Base-by-base conservation (phyloP, 2,329 filamentous ascomycete genomes). In the Leptographium galeiforme region DNA sequence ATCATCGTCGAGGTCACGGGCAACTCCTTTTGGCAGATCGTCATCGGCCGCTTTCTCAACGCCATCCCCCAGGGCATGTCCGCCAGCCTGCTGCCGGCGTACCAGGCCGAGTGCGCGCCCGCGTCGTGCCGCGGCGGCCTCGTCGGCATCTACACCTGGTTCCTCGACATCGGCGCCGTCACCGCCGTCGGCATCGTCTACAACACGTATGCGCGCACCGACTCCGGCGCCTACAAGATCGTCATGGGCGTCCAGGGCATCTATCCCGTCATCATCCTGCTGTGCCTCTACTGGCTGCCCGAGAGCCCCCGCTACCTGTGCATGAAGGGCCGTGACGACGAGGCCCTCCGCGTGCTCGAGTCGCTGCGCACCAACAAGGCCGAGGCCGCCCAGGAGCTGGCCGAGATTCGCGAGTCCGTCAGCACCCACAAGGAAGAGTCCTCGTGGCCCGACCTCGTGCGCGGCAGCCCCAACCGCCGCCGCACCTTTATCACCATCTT, bases 21-120 rank as follows among this genome's bases (percentile, higher is more conserved):
- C 39, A 49, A 49, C 51, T 53, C 51, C 4, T 53, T 49, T 19
- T 48, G 45, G 32, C 51, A 53, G 33, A 39, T 49, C 11, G 51
- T 53, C 14, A 39, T 53, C 18, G 46, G 51, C 19, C 46, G 52
- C 32, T 33, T 53, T 8, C 52, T 53, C 52, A 53, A 53, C 46
- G 47, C 52, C 18, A 45, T 50, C 38, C 51, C 51, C 6, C 51
- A 53, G n/a, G 51, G 51, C 45, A 53, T 53, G 51, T 53, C 51
- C 4, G 51, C 51, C 30, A 48, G 51, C 45, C 51, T 53, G 30
- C 45, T 53, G 32, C 51, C 51, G 3, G 45, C 51, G 13, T 53
- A 53, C n/a, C 51, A 53, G 45, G 33, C 51, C n/a, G 51, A 53
- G 32, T 53, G 51, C 40, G 45, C 51, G 11, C 51, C 51, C 1